Evolutionary conservation across 2,329 filamentous ascomycete genomes (phyloP), one percentile per base, ranked within the genome.

Genomic region (Cladobotryum protrusum): DNA sequence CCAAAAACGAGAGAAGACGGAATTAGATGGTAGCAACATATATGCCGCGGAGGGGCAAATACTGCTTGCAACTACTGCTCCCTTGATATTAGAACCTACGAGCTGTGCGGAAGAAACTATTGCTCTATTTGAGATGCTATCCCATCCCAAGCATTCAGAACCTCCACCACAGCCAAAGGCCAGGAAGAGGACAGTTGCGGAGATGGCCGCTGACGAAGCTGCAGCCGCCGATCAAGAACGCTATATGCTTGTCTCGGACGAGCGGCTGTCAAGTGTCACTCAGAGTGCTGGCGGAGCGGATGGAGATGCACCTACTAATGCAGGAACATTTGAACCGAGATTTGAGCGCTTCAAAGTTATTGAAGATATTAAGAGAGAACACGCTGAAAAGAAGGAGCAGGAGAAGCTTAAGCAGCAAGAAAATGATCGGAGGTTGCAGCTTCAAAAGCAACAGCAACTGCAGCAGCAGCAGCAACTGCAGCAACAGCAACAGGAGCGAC

Each of bases 291-390:
- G 75, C 12, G 77, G 78, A 33, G 68, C 80, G n/a, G 85, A 87
- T 52, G 82, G 79, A 17, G 90, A 95, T 62, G 85, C 82, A 8
- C 83, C 88, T 54, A 81, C 82, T 35, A 85, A 82, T 17, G 78
- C 79, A 5, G 77, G 82, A n/a, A 78, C 85, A 3, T 95, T 95
- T 59, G 89, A 95, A 64, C 84, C 86, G 34, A 81, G 86, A 24
- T 96, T 97, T 64, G 90, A 93, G 58, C 83, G 87, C 35, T 97
- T 96, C 69, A 96, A 96, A 72, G 82, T 89, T 1, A 81, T 99
- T 40, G 89, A 89, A 51, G 87, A 88, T 51, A 95, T 96, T 59
- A 88, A 85, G 63, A 74, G 81, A 49, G 82, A 88, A 40, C 85
- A 89, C 53, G 83, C 84, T 20, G 88, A 95, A 64, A 86, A 83